Percentiles rank a stretch among this genome's conserved stretches.
Evolutionary conservation across 106 monocot species (phyloP).

Genomic region (Gastrodia elata): DNA sequence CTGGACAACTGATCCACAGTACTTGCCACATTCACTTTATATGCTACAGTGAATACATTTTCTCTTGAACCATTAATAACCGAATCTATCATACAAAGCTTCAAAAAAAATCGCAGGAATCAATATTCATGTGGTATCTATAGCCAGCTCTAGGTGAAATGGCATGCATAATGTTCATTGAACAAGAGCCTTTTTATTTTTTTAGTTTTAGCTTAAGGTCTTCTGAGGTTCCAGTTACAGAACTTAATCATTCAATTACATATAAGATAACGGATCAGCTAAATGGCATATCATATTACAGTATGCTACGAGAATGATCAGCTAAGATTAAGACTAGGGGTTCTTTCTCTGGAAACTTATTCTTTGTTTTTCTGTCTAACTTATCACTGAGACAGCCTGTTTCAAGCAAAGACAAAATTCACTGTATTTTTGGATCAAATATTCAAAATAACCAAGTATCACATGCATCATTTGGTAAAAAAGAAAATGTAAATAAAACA

Average conservation of each 20-base stretch:
- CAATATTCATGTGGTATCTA: background rate
- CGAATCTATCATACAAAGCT: background rate
- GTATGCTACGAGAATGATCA: background rate
- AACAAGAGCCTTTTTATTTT: background rate
- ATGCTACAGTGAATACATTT: conserved; percentile 6
- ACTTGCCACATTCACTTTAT: conserved; percentile 6
- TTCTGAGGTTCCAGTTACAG: too few species aligned
- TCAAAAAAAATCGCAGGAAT: background rate
- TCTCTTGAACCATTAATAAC: background rate
- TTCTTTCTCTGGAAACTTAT: background rate
- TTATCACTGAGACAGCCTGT: background rate
- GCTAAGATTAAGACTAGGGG: background rate
- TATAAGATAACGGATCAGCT: background rate
- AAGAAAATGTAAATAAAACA: background rate
- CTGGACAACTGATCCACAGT: conserved; percentile 3
- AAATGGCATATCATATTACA: background rate
- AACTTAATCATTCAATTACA: too few species aligned
- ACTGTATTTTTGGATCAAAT: background rate
- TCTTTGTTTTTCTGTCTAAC: background rate
- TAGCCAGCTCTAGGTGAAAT: background rate
- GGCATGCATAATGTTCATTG: background rate
- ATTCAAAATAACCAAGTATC: background rate
- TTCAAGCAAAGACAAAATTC: background rate
- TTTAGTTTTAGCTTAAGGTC: too few species aligned
- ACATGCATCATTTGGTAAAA: background rate